Conservation (phyloP, 306 rosid genomes). For the Lathyrus sativus region DNA sequence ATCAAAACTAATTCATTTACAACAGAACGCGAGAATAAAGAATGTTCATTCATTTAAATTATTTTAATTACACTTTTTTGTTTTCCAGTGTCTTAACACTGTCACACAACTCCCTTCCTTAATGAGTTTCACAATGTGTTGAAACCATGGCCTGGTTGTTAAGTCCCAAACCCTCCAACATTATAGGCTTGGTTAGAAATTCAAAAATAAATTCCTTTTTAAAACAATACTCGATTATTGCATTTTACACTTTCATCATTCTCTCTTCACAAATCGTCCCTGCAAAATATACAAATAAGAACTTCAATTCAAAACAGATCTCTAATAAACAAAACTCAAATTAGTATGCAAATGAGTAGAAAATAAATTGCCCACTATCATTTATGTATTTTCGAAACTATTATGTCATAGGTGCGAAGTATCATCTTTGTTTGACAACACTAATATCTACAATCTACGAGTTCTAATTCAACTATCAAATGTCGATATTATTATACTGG, state of each 20-base stretch:
- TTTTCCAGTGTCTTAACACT: not conserved
- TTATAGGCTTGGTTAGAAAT: not conserved
- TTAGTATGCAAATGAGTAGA: not conserved
- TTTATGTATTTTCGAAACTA: too few relatives aligned
- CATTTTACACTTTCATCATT: slow-evolving; percentile 51
- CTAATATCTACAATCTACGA: too few relatives aligned
- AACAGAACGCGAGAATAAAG: slow-evolving; percentile 2
- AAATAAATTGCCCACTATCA: not conserved
- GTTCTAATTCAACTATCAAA: too few relatives aligned
- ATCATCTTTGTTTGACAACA: too few relatives aligned
- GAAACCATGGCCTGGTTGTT: not conserved
- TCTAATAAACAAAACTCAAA: not conserved
- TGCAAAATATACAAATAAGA: slow-evolving; percentile 35
- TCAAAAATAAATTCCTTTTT: not conserved
- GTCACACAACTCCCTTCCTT: slow-evolving; percentile 3
- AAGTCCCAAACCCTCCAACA: not conserved
- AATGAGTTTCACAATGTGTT: slow-evolving; percentile 4
- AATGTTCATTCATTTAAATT: slow-evolving; percentile 10
- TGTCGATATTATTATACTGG: too few relatives aligned
- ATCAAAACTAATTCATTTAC: not conserved
- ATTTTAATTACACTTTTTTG: slow-evolving; percentile 14
- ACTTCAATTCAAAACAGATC: not conserved
- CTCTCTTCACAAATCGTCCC: slow-evolving; percentile 95
- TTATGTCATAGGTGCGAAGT: too few relatives aligned
- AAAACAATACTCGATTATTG: slow-evolving; percentile 22